Percentiles rank a stretch among this genome's conserved stretches.
These are phyloP conservation scores for Raffaelea albimanens DNA, from an alignment of 2,329 filamentous ascomycete genomes.

Conservation along the genomic window DNA sequence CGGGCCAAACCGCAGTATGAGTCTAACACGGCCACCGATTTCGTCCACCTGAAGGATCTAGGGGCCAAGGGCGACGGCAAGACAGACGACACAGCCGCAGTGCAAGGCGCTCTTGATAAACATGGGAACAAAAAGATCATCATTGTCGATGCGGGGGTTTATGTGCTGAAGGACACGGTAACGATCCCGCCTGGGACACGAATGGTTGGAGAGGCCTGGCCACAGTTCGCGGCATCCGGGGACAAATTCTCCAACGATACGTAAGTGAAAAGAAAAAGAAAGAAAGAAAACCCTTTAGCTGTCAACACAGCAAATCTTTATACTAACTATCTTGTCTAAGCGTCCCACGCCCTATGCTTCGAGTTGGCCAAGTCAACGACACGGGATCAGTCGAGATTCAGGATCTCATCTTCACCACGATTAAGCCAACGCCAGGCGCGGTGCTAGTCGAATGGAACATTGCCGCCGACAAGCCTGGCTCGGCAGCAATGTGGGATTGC, in stretches of 20 bases:
- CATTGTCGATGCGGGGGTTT: slow-evolving; percentile 12
- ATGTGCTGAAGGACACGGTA: slow-evolving; percentile 38
- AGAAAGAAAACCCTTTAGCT: too few species aligned
- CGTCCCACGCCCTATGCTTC: slow-evolving; percentile 54
- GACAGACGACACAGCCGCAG: slow-evolving; percentile 27
- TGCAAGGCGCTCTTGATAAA: slow-evolving; percentile 33
- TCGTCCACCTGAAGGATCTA: slow-evolving; percentile 10
- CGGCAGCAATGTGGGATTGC: slow-evolving; percentile 59
- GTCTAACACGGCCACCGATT: neutral
- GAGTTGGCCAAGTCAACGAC: slow-evolving; percentile 52
- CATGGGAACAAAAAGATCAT: slow-evolving; percentile 26
- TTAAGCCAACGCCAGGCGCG: slow-evolving; percentile 49
- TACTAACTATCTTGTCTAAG: slow-evolving; percentile 13
- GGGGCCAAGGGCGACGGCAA: slow-evolving; percentile 10
- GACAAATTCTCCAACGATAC: slow-evolving; percentile 37
- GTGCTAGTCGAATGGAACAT: slow-evolving; percentile 68
- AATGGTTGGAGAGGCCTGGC: slow-evolving; percentile 63
- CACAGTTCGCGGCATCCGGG: slow-evolving; percentile 52
- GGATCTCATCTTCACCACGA: slow-evolving; percentile 49
- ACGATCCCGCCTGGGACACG: slow-evolving; percentile 48
- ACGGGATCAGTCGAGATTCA: slow-evolving; percentile 56
- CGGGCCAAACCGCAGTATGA: slow-evolving; percentile 8
- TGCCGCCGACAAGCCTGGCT: slow-evolving; percentile 39
- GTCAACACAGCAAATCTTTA: too few species aligned
- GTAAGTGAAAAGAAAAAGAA: too few species aligned